These are phyloP conservation scores for Pseudozyma tsukubaensis DNA, from an alignment of 1,284 basidiomycete genomes.

Conservation along the genomic window DNA sequence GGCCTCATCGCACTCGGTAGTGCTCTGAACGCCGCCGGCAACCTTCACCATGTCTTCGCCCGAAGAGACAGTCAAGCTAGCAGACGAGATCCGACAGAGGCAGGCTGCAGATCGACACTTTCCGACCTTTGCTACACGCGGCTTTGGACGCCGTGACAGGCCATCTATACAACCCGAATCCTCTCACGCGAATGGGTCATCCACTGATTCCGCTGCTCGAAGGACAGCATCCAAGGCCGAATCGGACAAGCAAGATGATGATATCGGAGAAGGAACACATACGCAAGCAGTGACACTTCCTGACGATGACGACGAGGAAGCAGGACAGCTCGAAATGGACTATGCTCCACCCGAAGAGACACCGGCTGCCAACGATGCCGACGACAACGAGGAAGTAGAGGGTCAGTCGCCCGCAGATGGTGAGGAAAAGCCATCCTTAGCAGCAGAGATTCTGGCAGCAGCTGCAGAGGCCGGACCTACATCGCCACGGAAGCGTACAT, in stretches of 20 bases:
- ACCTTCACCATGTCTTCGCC: conserved; percentile 40
- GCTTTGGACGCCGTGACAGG: conserved; percentile 30
- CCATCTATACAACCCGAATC: conserved; percentile 21
- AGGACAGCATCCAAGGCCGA: not conserved
- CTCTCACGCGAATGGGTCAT: conserved; percentile 3
- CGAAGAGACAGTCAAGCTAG: conserved; percentile 44
- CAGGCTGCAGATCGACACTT: conserved; percentile 42
- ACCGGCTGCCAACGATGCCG: not conserved
- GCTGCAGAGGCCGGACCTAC: conserved; percentile 18
- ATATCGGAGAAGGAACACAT: not conserved
- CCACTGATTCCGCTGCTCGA: conserved; percentile 4
- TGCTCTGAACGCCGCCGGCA: no score
- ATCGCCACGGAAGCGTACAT: conserved; percentile 22
- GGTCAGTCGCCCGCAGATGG: not conserved
- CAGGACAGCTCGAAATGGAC: conserved; percentile 49
- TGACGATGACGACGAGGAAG: conserved; percentile 47
- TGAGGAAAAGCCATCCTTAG: conserved; percentile 18
- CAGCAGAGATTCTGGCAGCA: conserved; percentile 37
- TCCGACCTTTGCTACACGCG: conserved; percentile 41
- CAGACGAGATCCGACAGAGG: conserved; percentile 35
- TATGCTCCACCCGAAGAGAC: conserved; percentile 17
- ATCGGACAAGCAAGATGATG: not conserved
- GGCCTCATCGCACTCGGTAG: no score
- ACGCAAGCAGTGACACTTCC: conserved; percentile 15
- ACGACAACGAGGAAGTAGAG: not conserved